These are phyloP conservation scores for Plasmodium falciparum DNA, from an alignment of 169 alveolate genomes.

Conservation along the genomic window DNA sequence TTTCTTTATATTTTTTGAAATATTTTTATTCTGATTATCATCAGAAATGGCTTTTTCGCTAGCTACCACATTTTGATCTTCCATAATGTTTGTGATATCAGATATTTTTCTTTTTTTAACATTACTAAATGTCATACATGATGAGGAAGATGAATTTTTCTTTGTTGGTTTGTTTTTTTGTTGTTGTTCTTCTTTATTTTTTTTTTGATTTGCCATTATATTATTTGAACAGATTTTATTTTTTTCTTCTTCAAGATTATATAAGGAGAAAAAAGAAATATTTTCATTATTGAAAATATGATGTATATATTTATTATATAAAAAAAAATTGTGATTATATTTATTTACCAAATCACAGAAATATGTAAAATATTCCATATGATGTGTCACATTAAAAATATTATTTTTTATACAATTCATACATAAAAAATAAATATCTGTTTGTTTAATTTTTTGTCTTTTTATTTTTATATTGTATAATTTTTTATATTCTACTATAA, in stretches of 20 bases:
- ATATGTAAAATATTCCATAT: constrained; percentile 17
- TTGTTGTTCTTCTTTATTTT: constrained; percentile 13
- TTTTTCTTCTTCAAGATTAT: constrained; percentile 28
- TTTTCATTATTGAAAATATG: constrained; percentile 9
- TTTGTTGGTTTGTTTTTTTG: not conserved
- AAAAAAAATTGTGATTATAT: constrained; percentile 28
- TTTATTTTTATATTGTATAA: constrained; percentile 28
- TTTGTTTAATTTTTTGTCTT: constrained; percentile 68
- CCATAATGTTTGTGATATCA: too few relatives aligned
- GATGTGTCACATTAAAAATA: constrained; percentile 10
- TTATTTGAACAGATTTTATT: constrained; percentile 15
- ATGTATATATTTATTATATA: constrained; percentile 27
- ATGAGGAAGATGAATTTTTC: too few relatives aligned
- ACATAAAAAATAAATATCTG: constrained; percentile 51
- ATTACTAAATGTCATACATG: too few relatives aligned
- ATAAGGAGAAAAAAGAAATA: constrained; percentile 24
- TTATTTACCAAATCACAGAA: constrained; percentile 23
- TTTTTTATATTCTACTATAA: constrained; percentile 20
- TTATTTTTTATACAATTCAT: constrained; percentile 30
- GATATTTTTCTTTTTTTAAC: too few relatives aligned
- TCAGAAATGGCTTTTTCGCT: too few relatives aligned
- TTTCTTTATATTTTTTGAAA: too few relatives aligned
- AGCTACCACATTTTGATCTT: too few relatives aligned
- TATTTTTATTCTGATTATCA: too few relatives aligned
- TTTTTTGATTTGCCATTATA: constrained; percentile 11